Evolutionary conservation across 2,329 filamentous ascomycete species (phyloP), one percentile per base, ranked within the genome.

Genomic region (Fusarium newnesense): DNA sequence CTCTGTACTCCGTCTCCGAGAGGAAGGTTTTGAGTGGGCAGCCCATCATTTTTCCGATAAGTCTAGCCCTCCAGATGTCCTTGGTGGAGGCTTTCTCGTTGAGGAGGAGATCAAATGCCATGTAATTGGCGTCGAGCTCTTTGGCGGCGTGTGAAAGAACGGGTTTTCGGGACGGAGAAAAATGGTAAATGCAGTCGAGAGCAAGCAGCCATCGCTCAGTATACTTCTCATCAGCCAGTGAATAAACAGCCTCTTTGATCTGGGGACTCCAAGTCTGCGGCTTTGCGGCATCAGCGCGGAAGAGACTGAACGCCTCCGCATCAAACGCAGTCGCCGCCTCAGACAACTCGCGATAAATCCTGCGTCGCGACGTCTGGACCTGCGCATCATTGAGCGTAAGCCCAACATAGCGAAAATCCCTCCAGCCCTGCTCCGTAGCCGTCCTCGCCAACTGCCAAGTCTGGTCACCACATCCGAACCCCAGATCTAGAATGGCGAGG

Each of bases 381-480:
- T 90, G 88, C 1, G 80, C 75, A 13, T 78, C 74, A 50, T 88
- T 84, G 8, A 88, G 76, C 0, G 87, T 90, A 40, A 90, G 84
- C 1, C 88, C 88, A 6, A 89, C 80, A 72, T 90, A 90, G 37
- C 79, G 80, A 62, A 86, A 82, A 18, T 74, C 63, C 32, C 64
- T 57, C 67, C 78, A 77, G 39, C 70, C 58, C 4, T 58, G 59
- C 8, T 73, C 44, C 24, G 72, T 57, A 8, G 79, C 68, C 30
- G 80, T 75, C 16, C 76, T 77, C 4, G 80, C 82, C 30, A 89
- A 73, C 62, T 86, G 84, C 26, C 86, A 76, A 0, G 84, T 87
- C 76, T 90, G 89, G 71, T 90, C 88, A 37, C 89, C 89, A 69
- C 89, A 91, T 15, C 89, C 88, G 68, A 89, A 87, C 5, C 89